phyloP scores from a whole-genome alignment of 495 filamentous ascomycete species.

The Daldinia caldariorum region DNA sequence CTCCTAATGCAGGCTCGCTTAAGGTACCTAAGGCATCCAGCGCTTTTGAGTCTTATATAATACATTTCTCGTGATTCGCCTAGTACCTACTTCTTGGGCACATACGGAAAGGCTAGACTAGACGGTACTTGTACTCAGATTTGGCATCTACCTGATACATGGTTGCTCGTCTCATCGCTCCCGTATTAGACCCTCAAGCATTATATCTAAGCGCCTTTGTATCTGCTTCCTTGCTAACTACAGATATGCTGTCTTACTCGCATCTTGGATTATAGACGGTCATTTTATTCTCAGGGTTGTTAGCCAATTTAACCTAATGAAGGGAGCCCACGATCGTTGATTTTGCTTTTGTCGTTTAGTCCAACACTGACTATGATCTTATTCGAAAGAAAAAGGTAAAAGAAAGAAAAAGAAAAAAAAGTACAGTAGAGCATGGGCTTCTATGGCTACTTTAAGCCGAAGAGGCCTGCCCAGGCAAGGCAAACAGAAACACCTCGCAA shows the following conservation, averaged over 20 bases:
- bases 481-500: constrained; percentile 30
- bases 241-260: neutral
- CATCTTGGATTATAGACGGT: neutral
- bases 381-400: no score
- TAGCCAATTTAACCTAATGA: neutral
- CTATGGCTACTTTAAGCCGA: constrained; percentile 68
- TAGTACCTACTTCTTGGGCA: no score
- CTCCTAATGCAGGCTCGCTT: neutral
- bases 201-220: neutral
- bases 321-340: no score
- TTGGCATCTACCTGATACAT: no score
- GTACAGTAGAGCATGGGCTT: constrained; percentile 61
- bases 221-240: neutral
- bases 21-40: neutral
- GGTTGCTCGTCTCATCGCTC: no score
- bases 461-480: constrained; percentile 51
- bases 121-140: neutral
- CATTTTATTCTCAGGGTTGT: neutral
- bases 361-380: neutral
- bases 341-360: neutral
- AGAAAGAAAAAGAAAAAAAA: no score
- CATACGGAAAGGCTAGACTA: neutral
- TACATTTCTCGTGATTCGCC: neutral
- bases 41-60: neutral
- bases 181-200: no score